Conservation (phyloP, 768 basidiomycete genomes). For the Termitomyces heimii region DNA sequence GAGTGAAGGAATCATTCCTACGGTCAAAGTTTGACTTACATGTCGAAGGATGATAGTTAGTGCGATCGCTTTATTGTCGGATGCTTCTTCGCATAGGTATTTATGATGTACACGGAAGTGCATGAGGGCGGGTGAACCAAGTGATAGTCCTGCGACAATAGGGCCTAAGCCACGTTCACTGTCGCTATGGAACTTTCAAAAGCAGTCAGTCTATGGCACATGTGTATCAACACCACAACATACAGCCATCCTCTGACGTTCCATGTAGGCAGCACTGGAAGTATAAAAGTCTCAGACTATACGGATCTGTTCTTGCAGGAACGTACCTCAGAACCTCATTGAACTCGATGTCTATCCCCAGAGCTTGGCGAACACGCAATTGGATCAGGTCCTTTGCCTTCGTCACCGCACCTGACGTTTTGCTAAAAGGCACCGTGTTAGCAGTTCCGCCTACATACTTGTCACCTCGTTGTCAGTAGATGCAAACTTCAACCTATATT, state of each 20-base stretch:
- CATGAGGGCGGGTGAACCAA: slow-evolving; percentile 76
- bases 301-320: background rate
- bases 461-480: background rate
- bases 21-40: slow-evolving; percentile 30
- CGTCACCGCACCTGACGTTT: slow-evolving; percentile 52
- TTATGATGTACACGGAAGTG: slow-evolving; percentile 57
- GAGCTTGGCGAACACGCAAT: slow-evolving; percentile 41
- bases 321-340: slow-evolving; percentile 70
- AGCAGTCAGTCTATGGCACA: background rate
- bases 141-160: slow-evolving; percentile 66
- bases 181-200: slow-evolving; percentile 72
- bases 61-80: slow-evolving; percentile 26
- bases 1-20: background rate
- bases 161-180: slow-evolving; percentile 70
- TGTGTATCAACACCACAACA: slow-evolving; percentile 11
- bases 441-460: slow-evolving; percentile 77
- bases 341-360: slow-evolving; percentile 38
- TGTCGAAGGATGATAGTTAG: slow-evolving; percentile 62
- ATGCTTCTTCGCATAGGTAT: slow-evolving; percentile 21
- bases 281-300: background rate
- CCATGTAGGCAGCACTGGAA: slow-evolving; percentile 74
- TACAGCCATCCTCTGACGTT: slow-evolving; percentile 80
- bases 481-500: background rate
- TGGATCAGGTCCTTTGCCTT: slow-evolving; percentile 56
- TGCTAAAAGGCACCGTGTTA: slow-evolving; percentile 61